A percentile compares a stretch with the other conserved stretches of the same genome.
Evolutionary conservation across 768 basidiomycete genomes (phyloP).

Genomic region (Podaxis sp.): DNA sequence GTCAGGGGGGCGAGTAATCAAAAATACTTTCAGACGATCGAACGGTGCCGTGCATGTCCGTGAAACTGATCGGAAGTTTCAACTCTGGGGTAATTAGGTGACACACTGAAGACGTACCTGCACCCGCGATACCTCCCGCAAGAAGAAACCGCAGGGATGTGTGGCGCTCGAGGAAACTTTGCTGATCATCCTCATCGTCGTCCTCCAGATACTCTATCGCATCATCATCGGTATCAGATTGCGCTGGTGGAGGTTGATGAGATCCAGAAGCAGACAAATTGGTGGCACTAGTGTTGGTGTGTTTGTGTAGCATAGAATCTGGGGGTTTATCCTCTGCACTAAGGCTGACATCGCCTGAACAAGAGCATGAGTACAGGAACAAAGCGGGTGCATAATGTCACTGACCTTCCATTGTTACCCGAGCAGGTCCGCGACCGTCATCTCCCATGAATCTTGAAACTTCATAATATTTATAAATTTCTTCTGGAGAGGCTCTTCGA

Average conservation of each 20-base stretch:
- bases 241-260: conserved; percentile 16
- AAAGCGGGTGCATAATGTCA: not conserved
- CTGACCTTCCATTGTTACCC: conserved; percentile 89
- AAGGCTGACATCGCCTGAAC: conserved; percentile 71
- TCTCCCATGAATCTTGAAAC: conserved; percentile 65
- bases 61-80: conserved; percentile 61
- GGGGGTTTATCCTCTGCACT: conserved; percentile 75
- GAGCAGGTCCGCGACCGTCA: conserved; percentile 75
- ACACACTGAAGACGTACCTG: conserved; percentile 56
- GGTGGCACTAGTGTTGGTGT: conserved; percentile 4
- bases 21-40: conserved; percentile 93
- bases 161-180: conserved; percentile 60
- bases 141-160: conserved; percentile 87
- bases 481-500: conserved; percentile 72
- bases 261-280: conserved; percentile 8
- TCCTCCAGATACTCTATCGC: conserved; percentile 32
- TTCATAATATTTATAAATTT: conserved; percentile 86
- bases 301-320: conserved; percentile 24
- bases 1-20: conserved; percentile 87
- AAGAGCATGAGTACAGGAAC: not conserved
- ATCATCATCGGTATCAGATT: conserved; percentile 6
- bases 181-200: conserved; percentile 49
- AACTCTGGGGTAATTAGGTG: conserved; percentile 26
- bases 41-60: conserved; percentile 97
- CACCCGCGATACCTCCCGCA: conserved; percentile 94